Base-by-base conservation (phyloP, 2,329 filamentous ascomycete species). In the Cylindrodendrum hubeiense region DNA sequence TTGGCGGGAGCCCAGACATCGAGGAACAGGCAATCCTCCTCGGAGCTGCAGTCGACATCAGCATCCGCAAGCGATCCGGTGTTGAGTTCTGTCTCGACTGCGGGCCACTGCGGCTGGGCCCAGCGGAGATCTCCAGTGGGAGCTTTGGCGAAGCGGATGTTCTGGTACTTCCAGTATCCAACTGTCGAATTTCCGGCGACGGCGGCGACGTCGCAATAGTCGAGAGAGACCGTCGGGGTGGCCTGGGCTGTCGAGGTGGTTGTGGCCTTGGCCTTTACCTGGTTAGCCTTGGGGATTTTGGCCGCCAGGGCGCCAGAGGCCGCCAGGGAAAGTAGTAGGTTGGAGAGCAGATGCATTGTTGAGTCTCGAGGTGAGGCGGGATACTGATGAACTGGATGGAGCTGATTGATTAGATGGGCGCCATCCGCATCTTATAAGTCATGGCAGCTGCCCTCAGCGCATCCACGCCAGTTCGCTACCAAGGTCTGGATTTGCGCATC, bases 91-190 rank as follows among this genome's bases (percentile, higher is more conserved):
- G 41, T 61, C 41, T 54, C 58, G 4, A 30, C 50, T 3, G 41
- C 57, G 5, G 49, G 57, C 49, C 57, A 53, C 43, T 61, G 39
- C 4, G 58, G 49, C 50, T 61, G 26, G 33, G 56, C 56, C 46
- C 46, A 59, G 26, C 56, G 56, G 10, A 59, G 56, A 3, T 59
- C 56, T 26, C 56, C 46, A 5, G 56, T 59, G 5, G 56, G 56
- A 8, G 56, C 46, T 26, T 59, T 59, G 34, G 56, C 46, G 37
- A 59, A 59, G 46, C 56, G 56, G 22, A 59, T 59, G 24, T 59
- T 59, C 13, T 59, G 56, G 37, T 59, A 59, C n/a, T 59, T 59
- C 56, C 46, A 59, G 33, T 59, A 59, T 33, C 56, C 56, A 21
- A 33, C 56, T 2, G 56, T 59, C 15, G 56, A 43, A 37, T 59